phyloP scores from a whole-genome alignment of 495 filamentous ascomycete species.

The Cercophora newfieldiana region DNA sequence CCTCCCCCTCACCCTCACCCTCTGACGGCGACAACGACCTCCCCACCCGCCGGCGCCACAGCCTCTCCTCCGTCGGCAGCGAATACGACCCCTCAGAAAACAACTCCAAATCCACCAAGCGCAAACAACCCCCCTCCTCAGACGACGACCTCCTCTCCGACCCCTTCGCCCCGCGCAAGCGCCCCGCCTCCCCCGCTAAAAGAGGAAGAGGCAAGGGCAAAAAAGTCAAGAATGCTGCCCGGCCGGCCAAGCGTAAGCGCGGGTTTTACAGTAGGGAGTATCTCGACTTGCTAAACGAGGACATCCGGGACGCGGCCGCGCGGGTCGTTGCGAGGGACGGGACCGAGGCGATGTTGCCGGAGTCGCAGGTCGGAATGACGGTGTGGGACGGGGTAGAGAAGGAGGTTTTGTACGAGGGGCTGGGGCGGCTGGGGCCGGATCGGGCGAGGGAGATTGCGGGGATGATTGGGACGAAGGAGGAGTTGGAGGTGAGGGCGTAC shows the following conservation, averaged over 20 bases:
- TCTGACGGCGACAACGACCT: not conserved
- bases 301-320: slow-evolving; percentile 46
- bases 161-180: not conserved
- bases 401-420: slow-evolving; percentile 60
- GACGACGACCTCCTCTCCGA: no score
- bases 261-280: slow-evolving; percentile 56
- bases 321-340: slow-evolving; percentile 27
- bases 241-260: slow-evolving; percentile 36
- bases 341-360: slow-evolving; percentile 17
- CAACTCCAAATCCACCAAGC: not conserved
- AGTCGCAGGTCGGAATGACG: slow-evolving; percentile 63
- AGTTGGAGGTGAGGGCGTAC: slow-evolving; percentile 71
- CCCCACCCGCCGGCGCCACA: not conserved
- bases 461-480: slow-evolving; percentile 68
- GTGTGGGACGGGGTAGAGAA: slow-evolving; percentile 74
- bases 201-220: not conserved
- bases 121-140: not conserved
- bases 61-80: not conserved
- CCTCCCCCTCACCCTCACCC: not conserved
- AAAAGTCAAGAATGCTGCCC: not conserved
- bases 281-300: slow-evolving; percentile 58
- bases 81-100: not conserved
- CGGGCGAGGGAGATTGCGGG: slow-evolving; percentile 60
- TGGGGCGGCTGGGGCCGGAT: slow-evolving; percentile 63
- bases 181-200: not conserved